These are phyloP conservation scores for Saccharomycopsis javanensis DNA, from an alignment of 805 yeast genomes.

Conservation along the genomic window DNA sequence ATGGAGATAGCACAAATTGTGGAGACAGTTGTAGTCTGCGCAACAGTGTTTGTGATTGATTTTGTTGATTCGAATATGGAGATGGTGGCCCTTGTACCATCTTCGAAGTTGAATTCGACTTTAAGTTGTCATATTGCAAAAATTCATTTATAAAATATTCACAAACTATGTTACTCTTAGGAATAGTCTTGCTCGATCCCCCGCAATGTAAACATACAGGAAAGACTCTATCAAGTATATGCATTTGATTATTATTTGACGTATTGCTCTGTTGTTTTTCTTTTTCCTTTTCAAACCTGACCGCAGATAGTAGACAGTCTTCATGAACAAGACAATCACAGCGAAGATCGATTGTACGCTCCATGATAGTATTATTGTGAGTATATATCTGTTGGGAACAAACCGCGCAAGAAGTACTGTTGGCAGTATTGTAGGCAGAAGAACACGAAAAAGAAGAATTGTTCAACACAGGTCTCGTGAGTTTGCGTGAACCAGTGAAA, in stretches of 20 bases:
- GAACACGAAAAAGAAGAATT: not conserved
- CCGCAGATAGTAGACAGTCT: constrained; percentile 12
- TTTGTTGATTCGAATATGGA: not conserved
- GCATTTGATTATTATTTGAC: not conserved
- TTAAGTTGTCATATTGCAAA: constrained; percentile 5
- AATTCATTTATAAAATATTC: constrained; percentile 15
- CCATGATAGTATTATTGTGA: not conserved
- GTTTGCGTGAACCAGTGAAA: not conserved
- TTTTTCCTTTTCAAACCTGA: constrained; percentile 16
- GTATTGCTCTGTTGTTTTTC: constrained; percentile 3
- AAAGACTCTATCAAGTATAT: constrained; percentile 11
- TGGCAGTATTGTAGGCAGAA: not conserved
- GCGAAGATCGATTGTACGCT: constrained; percentile 13
- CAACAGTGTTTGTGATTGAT: not conserved
- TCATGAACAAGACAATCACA: constrained; percentile 18
- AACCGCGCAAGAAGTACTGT: not conserved
- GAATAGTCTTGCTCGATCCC: constrained; percentile 7
- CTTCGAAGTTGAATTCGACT: not conserved
- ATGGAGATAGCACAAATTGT: not conserved
- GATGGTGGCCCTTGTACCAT: not conserved
- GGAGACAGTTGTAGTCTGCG: constrained; percentile 1
- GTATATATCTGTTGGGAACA: not conserved
- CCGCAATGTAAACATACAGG: constrained; percentile 18
- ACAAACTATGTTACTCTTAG: constrained; percentile 11
- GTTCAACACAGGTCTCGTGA: not conserved